These are phyloP conservation scores for Saccharum spontaneum DNA, from an alignment of 176 grass and related monocot species.

Conservation along the genomic window DNA sequence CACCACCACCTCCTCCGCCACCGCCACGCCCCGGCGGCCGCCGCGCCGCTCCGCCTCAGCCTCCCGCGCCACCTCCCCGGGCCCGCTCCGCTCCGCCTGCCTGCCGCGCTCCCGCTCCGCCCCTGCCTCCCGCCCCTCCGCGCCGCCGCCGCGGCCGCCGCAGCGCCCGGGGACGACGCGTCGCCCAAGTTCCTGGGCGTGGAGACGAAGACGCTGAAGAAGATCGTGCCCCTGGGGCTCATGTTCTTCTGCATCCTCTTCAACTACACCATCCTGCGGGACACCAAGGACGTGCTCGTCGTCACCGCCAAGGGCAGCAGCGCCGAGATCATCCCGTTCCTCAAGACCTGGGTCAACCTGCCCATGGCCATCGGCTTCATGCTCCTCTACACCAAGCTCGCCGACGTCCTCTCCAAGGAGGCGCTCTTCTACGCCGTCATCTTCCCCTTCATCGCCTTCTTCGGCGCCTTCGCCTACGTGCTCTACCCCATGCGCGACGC, in stretches of 20 bases:
- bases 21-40: conserved; percentile 6
- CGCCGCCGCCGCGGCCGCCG: conserved; percentile 12
- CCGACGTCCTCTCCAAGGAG: conserved; percentile 84
- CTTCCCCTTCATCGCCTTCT: conserved; percentile 95
- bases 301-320: conserved; percentile 98
- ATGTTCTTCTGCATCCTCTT: conserved; percentile 99
- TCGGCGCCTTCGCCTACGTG: conserved; percentile 70
- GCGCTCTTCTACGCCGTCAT: conserved; percentile 96
- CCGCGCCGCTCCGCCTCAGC: conserved; percentile 2
- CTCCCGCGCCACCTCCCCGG: not conserved
- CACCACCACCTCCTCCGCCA: conserved; percentile 25
- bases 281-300: conserved; percentile 97
- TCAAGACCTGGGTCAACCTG: conserved; percentile 98
- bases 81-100: conserved; percentile 48
- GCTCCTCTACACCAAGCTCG: conserved; percentile 95
- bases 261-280: conserved; percentile 98
- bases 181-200: conserved; percentile 64
- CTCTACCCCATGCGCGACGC: conserved; percentile 82
- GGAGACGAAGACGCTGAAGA: conserved; percentile 72
- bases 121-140: conserved; percentile 33
- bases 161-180: not conserved
- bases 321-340: conserved; percentile 98
- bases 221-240: conserved; percentile 85
- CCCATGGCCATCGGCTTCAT: conserved; percentile 99
- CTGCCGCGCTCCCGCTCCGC: conserved; percentile 45